Conservation (phyloP, 306 rosid species). For the Dryas drummondii region DNA sequence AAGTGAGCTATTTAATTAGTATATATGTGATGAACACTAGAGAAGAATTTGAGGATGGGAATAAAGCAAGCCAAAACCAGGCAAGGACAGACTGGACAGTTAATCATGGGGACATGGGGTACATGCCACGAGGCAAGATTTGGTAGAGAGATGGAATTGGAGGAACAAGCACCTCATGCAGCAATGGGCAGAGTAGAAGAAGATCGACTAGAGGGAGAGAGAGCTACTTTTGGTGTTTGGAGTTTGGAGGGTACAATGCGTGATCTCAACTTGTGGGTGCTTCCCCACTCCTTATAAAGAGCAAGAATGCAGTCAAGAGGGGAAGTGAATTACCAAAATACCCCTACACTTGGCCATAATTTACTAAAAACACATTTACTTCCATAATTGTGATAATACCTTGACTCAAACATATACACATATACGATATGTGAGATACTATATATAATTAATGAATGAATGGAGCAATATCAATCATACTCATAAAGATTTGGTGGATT, state of each 20-base stretch:
- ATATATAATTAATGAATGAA: not conserved
- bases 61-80: too few species aligned
- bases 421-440: not conserved
- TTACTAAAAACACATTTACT: slow-evolving; percentile 22
- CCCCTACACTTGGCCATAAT: slow-evolving; percentile 34
- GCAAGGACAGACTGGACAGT: too few species aligned
- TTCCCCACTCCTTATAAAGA: slow-evolving; percentile 39
- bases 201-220: not conserved
- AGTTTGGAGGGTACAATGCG: not conserved
- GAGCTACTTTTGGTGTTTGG: not conserved
- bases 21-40: too few species aligned
- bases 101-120: too few species aligned
- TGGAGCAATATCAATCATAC: slow-evolving; percentile 19
- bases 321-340: slow-evolving; percentile 32
- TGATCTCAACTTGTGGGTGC: slow-evolving; percentile 33
- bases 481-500: not conserved
- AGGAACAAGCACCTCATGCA: too few species aligned
- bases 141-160: too few species aligned
- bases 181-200: not conserved
- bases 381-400: slow-evolving; percentile 25
- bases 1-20: too few species aligned
- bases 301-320: slow-evolving; percentile 21
- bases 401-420: not conserved
- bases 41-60: too few species aligned
- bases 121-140: too few species aligned